Evolutionary conservation across 306 rosid genomes (phyloP), one percentile per base, ranked within the genome.

Genomic region (Comarum palustre): DNA sequence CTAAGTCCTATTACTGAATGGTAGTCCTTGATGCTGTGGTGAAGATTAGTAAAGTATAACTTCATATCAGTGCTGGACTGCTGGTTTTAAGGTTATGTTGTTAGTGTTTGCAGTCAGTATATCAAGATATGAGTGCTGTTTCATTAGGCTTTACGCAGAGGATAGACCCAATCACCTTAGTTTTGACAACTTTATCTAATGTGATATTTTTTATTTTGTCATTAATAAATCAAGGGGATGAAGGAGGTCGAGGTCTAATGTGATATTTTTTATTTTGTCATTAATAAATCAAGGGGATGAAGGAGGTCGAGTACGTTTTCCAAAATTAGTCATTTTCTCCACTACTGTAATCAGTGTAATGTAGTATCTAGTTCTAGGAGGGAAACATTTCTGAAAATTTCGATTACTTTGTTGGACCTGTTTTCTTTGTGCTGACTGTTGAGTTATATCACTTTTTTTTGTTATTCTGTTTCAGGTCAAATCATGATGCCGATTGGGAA

Each of bases 401-500:
- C 9, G n/a, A 12, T 71, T 22, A 7, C n/a, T 17, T 11, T 39
- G 46, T 24, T 51, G 13, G 31, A 68, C 15, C 22, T 68, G 75
- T n/a, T 19, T 48, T 22, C 34, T 50, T 68, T 24, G 65, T 63
- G 32, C 67, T 59, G 59, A 71, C 59, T 66, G 31, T 72, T 64
- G 59, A 71, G 36, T 48, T 38, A 20, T 62, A 38, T 73, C 29
- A n/a, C 22, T 36, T 3, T 46, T 55, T 48, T 11, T 12, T 45
- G 0, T 74, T 43, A 0, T 43, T 46, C 15, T 0, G 19, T 15
- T 73, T 31, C 90, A 91, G 97, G 90, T 71, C 88, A 78, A 87
- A 76, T 81, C 85, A 82, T 22, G 75, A 74, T 43, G 75, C 79
- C 48, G 93, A 86, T 15, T 92, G 98, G 98, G 98, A 92, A 71